Evolutionary conservation across 345 rosid species (phyloP), one percentile per base, ranked within the genome.

Genomic region (Brassica carinata): DNA sequence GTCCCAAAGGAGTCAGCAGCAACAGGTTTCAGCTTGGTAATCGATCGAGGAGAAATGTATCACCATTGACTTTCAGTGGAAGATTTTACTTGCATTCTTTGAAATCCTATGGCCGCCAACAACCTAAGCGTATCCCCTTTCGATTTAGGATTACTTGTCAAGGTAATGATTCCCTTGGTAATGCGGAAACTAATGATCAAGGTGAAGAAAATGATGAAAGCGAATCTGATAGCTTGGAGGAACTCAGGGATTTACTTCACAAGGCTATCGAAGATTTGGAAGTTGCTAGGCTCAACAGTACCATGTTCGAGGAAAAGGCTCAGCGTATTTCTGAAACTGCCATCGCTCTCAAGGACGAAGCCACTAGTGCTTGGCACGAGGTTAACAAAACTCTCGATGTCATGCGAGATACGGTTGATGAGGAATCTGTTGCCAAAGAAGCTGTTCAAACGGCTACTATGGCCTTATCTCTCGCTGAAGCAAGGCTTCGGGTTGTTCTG

Each of bases 221-320:
- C 6, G 86, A 86, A 77, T 43, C 79, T 14, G 89, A 83, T 72
- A 83, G 77, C 73, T 69, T 88, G 81, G 97, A 86, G 40, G 92
- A 90, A 67, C 80, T 90, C 79, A 87, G 79, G 85, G 96, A 89
- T 23, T 64, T 83, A 81, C 79, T 93, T 77, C 88, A 82, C 66
- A 90, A 85, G 84, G 90, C 96, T 23, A 62, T 36, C 74, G 87
- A 80, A 80, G 99, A 93, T 55, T 71, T 95, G 85, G 98, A 89
- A 76, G 90, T 86, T 87, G 97, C 96, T 30, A 78, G 84, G 72
- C 83, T 89, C 73, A 95, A 93, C 67, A 91, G 98, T 73, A 82
- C 88, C 45, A 78, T 88, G 83, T 95, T 91, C 68, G 99, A 95
- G 90, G 99, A 95, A 73, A 93, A 89, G 85, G 98, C 98, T 69